phyloP scores from a whole-genome alignment of 139 green algal species.

The Nannochloris sp. region DNA sequence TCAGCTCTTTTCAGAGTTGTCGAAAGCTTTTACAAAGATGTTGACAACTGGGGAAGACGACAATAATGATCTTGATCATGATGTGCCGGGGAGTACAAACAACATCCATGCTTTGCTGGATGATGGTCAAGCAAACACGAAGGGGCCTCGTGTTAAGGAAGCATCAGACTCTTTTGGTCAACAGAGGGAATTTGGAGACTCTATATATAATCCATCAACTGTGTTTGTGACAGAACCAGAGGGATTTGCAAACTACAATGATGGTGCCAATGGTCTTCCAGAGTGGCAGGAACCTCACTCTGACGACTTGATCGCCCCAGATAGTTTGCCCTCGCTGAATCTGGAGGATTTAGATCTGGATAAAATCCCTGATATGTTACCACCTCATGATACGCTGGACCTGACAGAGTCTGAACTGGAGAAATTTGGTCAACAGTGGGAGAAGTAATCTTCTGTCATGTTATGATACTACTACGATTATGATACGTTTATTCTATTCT shows the following conservation, averaged over 20 bases:
- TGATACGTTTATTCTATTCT: background rate
- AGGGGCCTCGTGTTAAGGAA: background rate
- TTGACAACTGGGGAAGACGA: background rate
- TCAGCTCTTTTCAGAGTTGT: slow-evolving; percentile 23
- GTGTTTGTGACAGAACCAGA: too few species aligned
- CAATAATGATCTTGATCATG: background rate
- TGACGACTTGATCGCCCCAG: background rate
- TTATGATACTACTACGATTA: background rate
- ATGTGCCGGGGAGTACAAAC: background rate
- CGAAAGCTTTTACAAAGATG: slow-evolving; percentile 25
- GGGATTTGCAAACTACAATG: background rate
- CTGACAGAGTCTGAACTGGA: slow-evolving; percentile 2
- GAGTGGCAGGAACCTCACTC: background rate
- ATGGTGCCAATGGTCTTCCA: background rate
- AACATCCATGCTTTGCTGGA: slow-evolving; percentile 12
- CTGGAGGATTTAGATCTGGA: slow-evolving; percentile 10
- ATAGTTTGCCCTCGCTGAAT: slow-evolving; percentile 7
- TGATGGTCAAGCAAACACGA: background rate
- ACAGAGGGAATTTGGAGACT: background rate
- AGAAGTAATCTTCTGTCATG: background rate
- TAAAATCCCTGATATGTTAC: slow-evolving; percentile 7
- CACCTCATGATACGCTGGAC: background rate
- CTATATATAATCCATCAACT: background rate
- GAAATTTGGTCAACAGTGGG: background rate
- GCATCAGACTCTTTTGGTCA: background rate